Evolutionary conservation across 768 basidiomycete species (phyloP).

Genomic region (Mycena latifolia): DNA sequence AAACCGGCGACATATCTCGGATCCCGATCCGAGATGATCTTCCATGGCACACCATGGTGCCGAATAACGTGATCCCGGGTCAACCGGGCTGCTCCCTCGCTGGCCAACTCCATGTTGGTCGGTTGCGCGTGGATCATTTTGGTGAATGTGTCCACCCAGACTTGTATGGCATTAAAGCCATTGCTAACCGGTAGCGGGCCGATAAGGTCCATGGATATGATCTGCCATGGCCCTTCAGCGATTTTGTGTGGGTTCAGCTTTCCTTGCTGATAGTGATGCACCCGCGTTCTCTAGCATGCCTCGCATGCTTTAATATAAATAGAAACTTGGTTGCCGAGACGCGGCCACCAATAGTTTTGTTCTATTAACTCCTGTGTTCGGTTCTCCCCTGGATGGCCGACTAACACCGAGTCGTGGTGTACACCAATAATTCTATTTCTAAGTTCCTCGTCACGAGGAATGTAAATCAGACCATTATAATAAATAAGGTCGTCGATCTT

Average conservation of each 20-base stretch:
- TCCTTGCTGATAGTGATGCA: not conserved
- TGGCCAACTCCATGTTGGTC: not conserved
- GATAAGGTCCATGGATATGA: not conserved
- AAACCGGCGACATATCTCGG: not conserved
- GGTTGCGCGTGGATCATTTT: not conserved
- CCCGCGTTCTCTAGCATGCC: not conserved
- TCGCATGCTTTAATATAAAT: not conserved
- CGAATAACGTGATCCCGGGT: too few relatives aligned
- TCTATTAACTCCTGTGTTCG: not conserved
- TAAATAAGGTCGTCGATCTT: not conserved
- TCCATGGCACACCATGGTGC: too few relatives aligned
- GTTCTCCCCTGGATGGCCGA: not conserved
- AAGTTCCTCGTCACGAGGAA: not conserved
- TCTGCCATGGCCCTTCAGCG: not conserved
- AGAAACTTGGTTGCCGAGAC: not conserved
- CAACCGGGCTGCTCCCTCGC: not conserved
- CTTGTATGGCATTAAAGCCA: not conserved
- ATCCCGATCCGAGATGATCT: too few relatives aligned
- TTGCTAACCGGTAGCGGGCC: not conserved
- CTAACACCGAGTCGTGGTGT: not conserved
- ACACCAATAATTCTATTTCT: not conserved
- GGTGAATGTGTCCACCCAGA: not conserved
- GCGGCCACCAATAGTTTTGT: not conserved
- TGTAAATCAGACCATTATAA: not conserved
- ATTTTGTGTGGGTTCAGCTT: slow-evolving; percentile 11